A percentile compares a stretch with the other conserved stretches of the same genome.
phyloP scores from a whole-genome alignment of 208 protist genomes.

The Naegleria fowleri region DNA sequence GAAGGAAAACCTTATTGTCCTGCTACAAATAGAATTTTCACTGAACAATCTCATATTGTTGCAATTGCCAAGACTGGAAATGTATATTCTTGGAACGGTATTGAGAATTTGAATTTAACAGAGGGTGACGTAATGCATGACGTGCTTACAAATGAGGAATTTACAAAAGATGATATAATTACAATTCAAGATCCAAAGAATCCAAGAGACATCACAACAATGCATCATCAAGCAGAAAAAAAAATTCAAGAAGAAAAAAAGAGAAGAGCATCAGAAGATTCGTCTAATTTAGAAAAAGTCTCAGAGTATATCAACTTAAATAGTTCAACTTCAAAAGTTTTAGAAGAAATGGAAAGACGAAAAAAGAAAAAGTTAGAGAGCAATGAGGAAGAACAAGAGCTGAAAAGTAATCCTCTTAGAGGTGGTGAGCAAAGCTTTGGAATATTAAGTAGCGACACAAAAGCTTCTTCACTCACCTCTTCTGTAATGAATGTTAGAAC shows the following conservation, averaged over 20 bases:
- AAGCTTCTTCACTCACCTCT: neutral
- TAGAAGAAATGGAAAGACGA: neutral
- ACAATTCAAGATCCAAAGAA: slow-evolving; percentile 38
- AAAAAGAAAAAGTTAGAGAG: neutral
- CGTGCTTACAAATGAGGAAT: slow-evolving; percentile 30
- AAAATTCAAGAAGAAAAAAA: neutral
- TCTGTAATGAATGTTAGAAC: neutral
- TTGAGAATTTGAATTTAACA: slow-evolving; percentile 67
- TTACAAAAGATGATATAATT: slow-evolving; percentile 39
- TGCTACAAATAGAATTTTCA: slow-evolving; percentile 71
- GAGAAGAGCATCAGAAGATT: neutral
- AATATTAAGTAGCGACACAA: neutral
- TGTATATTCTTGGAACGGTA: slow-evolving; percentile 69
- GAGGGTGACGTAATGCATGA: slow-evolving; percentile 54
- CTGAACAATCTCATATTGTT: slow-evolving; percentile 66
- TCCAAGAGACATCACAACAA: slow-evolving; percentile 18
- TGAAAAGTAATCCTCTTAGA: neutral
- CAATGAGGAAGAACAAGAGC: neutral
- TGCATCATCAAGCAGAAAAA: neutral
- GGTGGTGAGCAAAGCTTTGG: neutral
- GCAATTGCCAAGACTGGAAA: slow-evolving; percentile 59
- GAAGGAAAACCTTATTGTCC: slow-evolving; percentile 65
- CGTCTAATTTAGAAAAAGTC: neutral
- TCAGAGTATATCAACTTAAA: neutral
- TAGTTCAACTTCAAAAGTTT: neutral